Evolutionary conservation across 2,329 filamentous ascomycete genomes (phyloP).

Genomic region (Fusarium buxicola): DNA sequence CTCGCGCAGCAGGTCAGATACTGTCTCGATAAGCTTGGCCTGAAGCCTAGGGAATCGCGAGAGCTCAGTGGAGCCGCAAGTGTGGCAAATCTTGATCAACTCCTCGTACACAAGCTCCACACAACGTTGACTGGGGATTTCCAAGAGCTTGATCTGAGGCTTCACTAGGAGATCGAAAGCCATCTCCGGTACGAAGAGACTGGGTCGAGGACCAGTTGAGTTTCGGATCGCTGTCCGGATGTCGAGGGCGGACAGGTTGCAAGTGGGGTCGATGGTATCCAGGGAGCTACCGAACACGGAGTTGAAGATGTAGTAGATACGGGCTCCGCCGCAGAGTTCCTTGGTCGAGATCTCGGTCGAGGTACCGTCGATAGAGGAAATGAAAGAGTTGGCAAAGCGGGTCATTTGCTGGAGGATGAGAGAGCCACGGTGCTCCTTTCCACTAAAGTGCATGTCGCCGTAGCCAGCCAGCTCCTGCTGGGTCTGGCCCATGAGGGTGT

Average conservation of each 20-base stretch:
- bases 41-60: constrained; percentile 92
- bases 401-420: constrained; percentile 98
- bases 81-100: constrained; percentile 99
- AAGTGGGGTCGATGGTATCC: constrained; percentile 95
- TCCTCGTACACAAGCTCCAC: constrained; percentile 99
- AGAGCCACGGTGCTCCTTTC: constrained; percentile 95
- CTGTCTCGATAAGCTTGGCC: constrained; percentile 96
- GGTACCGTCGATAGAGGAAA: constrained; percentile 97
- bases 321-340: constrained; percentile 91
- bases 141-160: constrained; percentile 96
- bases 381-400: constrained; percentile 96
- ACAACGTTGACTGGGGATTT: constrained; percentile 94
- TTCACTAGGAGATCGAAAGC: constrained; percentile 98
- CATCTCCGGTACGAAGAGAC: constrained; percentile 96
- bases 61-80: constrained; percentile 94
- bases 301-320: constrained; percentile 99
- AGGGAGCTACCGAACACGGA: constrained; percentile 97
- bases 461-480: constrained; percentile 98
- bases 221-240: constrained; percentile 98
- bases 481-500: constrained; percentile 99
- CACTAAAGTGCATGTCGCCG: constrained; percentile 96
- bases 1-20: constrained; percentile 94
- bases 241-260: constrained; percentile 92
- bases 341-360: constrained; percentile 99
- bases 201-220: constrained; percentile 94